A percentile compares a stretch with the other conserved stretches of the same genome.
Conservation (phyloP, 2,329 filamentous ascomycete genomes). For the Lasiodiplodia gonubiensis region DNA sequence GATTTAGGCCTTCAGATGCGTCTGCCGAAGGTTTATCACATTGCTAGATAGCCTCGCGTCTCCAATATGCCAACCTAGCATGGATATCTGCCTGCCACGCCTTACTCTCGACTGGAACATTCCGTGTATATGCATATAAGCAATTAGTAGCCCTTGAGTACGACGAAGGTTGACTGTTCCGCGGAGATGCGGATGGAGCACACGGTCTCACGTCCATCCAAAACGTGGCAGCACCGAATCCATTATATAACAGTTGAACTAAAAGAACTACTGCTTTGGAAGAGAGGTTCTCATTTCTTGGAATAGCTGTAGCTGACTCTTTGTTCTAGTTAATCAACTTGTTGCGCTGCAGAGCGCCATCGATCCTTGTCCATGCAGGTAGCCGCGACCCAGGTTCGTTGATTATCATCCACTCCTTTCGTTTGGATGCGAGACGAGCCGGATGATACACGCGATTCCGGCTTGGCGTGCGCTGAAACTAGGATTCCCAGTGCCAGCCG, state of each 20-base stretch:
- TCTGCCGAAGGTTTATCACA: neutral
- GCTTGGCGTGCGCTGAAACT: neutral
- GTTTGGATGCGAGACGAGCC: neutral
- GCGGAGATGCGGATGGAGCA: neutral
- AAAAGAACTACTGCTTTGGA: neutral
- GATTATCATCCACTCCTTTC: neutral
- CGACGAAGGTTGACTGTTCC: neutral
- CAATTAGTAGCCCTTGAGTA: neutral
- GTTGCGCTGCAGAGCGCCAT: neutral
- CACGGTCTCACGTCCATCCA: neutral
- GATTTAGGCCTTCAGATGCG: neutral
- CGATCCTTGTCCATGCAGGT: slow-evolving; percentile 11
- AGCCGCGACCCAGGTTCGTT: too few relatives aligned
- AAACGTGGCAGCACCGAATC: neutral
- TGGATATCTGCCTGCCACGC: neutral
- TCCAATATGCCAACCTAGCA: neutral
- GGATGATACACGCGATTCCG: neutral
- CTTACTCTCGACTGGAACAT: neutral
- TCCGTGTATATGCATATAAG: neutral
- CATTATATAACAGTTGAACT: neutral
- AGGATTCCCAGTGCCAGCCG: neutral
- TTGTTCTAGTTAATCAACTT: neutral
- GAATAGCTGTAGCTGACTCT: neutral
- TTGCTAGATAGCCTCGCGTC: neutral
- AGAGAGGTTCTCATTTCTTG: neutral